Percentiles rank a stretch among this genome's conserved stretches.
phyloP scores from a whole-genome alignment of 176 grass and related monocot species.

The Cenchrus purpureus region DNA sequence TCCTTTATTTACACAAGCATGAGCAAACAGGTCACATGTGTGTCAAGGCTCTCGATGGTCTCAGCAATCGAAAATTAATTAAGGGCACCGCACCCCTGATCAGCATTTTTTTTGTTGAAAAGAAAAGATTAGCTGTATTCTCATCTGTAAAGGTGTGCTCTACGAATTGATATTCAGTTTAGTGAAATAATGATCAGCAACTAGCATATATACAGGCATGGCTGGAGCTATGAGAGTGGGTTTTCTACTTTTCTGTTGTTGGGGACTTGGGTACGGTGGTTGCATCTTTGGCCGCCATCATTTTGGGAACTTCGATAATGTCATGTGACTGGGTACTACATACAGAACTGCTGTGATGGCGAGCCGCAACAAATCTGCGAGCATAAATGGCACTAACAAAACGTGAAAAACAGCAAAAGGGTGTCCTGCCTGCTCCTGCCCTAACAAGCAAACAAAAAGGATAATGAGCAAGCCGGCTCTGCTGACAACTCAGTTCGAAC shows the following conservation, averaged over 20 bases:
- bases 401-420: neutral
- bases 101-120: neutral
- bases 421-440: too few relatives aligned
- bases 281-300: neutral
- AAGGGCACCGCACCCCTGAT: neutral
- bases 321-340: neutral
- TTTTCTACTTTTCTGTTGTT: too few relatives aligned
- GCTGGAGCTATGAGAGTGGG: neutral
- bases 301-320: neutral
- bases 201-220: neutral
- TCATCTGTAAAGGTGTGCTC: neutral
- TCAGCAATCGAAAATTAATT: neutral
- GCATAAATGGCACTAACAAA: neutral
- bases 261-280: neutral
- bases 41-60: neutral
- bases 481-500: slow-evolving; percentile 38
- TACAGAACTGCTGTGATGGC: neutral
- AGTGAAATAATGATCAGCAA: neutral
- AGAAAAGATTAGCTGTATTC: neutral
- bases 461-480: slow-evolving; percentile 20
- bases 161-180: too few relatives aligned
- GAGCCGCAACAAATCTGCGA: neutral
- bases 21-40: too few relatives aligned
- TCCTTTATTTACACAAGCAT: too few relatives aligned
- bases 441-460: neutral